Evolutionary conservation across 1,284 basidiomycete genomes (phyloP), one percentile per base, ranked within the genome.

Genomic region (Tetrapyrgos nigripes): DNA sequence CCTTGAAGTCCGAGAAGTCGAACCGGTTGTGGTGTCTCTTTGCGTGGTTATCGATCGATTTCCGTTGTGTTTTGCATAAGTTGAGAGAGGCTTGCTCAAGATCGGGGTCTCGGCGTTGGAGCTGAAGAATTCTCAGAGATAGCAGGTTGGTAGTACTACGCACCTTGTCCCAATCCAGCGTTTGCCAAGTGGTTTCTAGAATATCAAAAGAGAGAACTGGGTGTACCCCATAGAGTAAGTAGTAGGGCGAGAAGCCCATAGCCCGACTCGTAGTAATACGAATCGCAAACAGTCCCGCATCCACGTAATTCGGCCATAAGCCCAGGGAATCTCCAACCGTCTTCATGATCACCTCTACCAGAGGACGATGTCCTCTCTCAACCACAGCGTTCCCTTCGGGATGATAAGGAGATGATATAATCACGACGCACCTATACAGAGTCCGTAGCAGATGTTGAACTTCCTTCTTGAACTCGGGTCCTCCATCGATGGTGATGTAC

Each of bases 201-300:
- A 73, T 52, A 40, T 77, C 71, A 51, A 73, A 74, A 0, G 70
- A 66, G 27, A 76, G 63, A 14, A 75, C 53, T 0, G 69, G 69
- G 19, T 74, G 64, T 5, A 63, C 55, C 0, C 75, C 73, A 62
- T 76, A 74, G 4, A 75, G 62, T 3, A 78, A 53, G 37, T 68
- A 76, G 53, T 71, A 77, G 0, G 75, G 75, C 0, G 72, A 62
- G 40, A 28, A 57, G 19, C 64, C 67, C 1, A 61, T 64, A 3
- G 52, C 55, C 24, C 46, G n/a, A 17, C 53, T 63, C 0, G 64
- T 56, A 11, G 68, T 69, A 3, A 69, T 49, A n/a, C 63, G 49
- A 4, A 53, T 44, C 44, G 65, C 65, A 47, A 64, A 66, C 19
- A 67, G 17, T 0, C 56, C 62, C 14, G 55, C 35, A 3, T 48